Conservation (phyloP, 306 rosid genomes). For the Glycine tomentella region DNA sequence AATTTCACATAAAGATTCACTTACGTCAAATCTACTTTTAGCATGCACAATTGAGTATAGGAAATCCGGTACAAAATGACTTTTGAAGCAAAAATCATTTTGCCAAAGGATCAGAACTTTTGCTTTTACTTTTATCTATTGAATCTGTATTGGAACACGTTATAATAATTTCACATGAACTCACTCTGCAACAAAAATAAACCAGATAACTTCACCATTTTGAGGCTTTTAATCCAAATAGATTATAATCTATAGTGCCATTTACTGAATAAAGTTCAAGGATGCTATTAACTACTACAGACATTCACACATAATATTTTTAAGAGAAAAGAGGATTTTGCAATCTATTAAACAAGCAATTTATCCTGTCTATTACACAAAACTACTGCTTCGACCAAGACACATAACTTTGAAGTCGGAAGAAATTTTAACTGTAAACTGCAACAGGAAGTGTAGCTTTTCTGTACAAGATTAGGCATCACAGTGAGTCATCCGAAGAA, state of each 20-base stretch:
- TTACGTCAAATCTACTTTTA: background rate
- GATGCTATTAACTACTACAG: too few relatives aligned
- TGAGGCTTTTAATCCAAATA: too few relatives aligned
- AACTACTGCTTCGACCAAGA: constrained; percentile 16
- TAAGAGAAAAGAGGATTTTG: background rate
- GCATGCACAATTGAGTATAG: background rate
- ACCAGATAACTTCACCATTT: background rate
- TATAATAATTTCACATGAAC: too few relatives aligned
- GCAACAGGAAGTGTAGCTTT: constrained; percentile 19
- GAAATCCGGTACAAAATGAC: too few relatives aligned
- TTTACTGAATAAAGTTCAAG: too few relatives aligned
- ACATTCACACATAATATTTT: background rate
- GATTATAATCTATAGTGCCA: too few relatives aligned
- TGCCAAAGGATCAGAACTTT: too few relatives aligned
- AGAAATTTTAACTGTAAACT: constrained; percentile 28
- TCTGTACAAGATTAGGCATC: constrained; percentile 49
- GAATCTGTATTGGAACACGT: too few relatives aligned
- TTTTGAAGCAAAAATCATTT: too few relatives aligned
- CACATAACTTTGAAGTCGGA: background rate
- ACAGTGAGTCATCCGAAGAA: constrained; percentile 25
- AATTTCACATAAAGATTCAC: too few relatives aligned
- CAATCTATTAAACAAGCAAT: background rate
- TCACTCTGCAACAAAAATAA: background rate
- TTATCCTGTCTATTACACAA: constrained; percentile 14
- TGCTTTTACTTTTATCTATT: too few relatives aligned